Conservation (phyloP, 352 stramenopile species). For the Phytophthora nicotianae region DNA sequence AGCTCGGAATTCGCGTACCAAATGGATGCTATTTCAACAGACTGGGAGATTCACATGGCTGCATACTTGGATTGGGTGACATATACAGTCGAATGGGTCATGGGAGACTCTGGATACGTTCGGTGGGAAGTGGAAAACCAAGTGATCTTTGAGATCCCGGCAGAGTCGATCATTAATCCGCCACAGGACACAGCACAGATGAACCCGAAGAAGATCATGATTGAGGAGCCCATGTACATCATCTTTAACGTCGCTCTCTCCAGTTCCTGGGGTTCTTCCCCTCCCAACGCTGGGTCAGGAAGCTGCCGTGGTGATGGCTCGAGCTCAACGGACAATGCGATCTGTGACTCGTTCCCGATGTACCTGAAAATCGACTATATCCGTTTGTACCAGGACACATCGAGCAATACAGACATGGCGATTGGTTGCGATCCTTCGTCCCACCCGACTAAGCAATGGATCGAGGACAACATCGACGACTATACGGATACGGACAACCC, state of each 20-base stretch:
- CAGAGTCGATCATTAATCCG: constrained; percentile 50
- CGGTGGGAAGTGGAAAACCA: constrained; percentile 79
- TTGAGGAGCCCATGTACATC: constrained; percentile 94
- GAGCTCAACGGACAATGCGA: constrained; percentile 34
- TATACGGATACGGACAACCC: constrained; percentile 63
- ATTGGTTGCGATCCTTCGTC: constrained; percentile 54
- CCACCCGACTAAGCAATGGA: constrained; percentile 70
- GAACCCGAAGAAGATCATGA: constrained; percentile 90
- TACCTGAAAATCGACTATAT: constrained; percentile 84
- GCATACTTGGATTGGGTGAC: constrained; percentile 82
- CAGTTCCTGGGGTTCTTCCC: constrained; percentile 74
- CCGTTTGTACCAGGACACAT: constrained; percentile 60
- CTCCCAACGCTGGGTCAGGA: constrained; percentile 50
- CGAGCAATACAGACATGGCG: constrained; percentile 32
- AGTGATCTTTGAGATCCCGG: constrained; percentile 89
- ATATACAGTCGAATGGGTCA: constrained; percentile 78
- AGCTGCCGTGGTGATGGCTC: constrained; percentile 49
- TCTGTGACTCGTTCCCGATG: constrained; percentile 70
- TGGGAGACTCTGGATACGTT: constrained; percentile 48
- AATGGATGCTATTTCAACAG: constrained; percentile 93
- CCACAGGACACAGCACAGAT: constrained; percentile 50
- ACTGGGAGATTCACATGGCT: constrained; percentile 79
- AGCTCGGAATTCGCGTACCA: constrained; percentile 64
- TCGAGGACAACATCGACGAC: constrained; percentile 69
- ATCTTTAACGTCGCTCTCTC: constrained; percentile 95